These are phyloP conservation scores for Lichtheimia hyalospora DNA, from an alignment of 371 early-diverging fungal genomes.

Conservation along the genomic window DNA sequence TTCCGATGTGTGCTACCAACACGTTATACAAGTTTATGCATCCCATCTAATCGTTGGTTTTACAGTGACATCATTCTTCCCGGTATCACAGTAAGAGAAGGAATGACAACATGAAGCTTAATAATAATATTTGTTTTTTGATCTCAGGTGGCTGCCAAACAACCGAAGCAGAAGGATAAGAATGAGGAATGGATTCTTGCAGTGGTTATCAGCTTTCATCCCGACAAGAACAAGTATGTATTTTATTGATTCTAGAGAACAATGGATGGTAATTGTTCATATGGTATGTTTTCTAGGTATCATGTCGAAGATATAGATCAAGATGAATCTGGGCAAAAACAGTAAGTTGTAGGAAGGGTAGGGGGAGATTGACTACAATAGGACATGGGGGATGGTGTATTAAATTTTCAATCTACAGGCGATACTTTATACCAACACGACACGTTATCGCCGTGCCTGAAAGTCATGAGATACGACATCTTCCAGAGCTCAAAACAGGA, in stretches of 20 bases:
- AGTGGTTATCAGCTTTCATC: conserved; percentile 58
- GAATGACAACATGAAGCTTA: background rate
- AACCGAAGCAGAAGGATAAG: conserved; percentile 59
- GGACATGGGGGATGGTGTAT: background rate
- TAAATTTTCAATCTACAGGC: conserved; percentile 31
- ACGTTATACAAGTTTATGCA: background rate
- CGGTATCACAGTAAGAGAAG: conserved; percentile 15
- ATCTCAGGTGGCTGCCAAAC: conserved; percentile 73
- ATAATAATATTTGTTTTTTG: background rate
- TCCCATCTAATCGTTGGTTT: background rate
- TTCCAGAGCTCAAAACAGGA: conserved; percentile 60
- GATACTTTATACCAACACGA: conserved; percentile 61
- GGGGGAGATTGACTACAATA: background rate
- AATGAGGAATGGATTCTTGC: conserved; percentile 82
- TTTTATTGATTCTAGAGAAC: background rate
- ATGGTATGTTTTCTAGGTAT: conserved; percentile 47
- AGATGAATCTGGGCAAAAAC: conserved; percentile 62
- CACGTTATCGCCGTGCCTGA: conserved; percentile 64
- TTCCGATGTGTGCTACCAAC: background rate
- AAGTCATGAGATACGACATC: conserved; percentile 36
- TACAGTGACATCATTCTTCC: conserved; percentile 16
- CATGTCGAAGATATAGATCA: conserved; percentile 78
- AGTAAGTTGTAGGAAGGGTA: conserved; percentile 40
- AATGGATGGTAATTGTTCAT: background rate
- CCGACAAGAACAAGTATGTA: conserved; percentile 63